Evolutionary conservation across 1,284 basidiomycete genomes (phyloP), one percentile per base, ranked within the genome.

Genomic region (Paramarasmius palmivorus): DNA sequence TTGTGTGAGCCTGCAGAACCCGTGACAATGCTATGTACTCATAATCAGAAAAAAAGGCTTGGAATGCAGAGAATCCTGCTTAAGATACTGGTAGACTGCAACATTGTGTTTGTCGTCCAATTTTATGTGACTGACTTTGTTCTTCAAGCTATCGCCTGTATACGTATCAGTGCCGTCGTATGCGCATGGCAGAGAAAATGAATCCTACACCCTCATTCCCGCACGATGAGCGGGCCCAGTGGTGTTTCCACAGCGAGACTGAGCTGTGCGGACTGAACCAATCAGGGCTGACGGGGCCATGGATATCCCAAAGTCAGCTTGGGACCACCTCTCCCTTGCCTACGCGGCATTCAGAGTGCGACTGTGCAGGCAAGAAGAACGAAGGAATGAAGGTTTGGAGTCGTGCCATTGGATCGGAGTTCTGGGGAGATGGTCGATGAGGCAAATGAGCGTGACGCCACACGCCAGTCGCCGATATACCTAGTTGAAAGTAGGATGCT

Each of bases 1-100:
- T 60, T 41, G 73, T 72, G 15, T 63, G 54, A 15, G 63, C 52
- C 61, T 78, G 75, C 53, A 70, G 14, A 80, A 58, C 6, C 78
- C 78, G 50, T 81, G 78, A 77, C 77, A 81, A 57, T 80, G 78
- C 77, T 79, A 25, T 14, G 23, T 39, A 49, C 3, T 4, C 7
- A 23, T 41, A 29, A 40, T 34, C 34, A 19, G 7, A 3, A 19
- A 40, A 47, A 46, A 15, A 2, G 3, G 6, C 10, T 25, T 15
- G 5, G 3, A 25, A 4, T 23, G 1, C 5, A 4, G 20, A 22
- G 35, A 44, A 46, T 6, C 12, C 12, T 6, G 34, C 49, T 26
- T 39, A 58, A 54, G 40, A 66, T 46, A 57, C 34, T 37, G 7
- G 49, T 65, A 2, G 32, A 49, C 1, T 48, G 57, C 4, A 59